These are phyloP conservation scores for Mycogone perniciosa DNA, from an alignment of 2,329 filamentous ascomycete species.

Conservation along the genomic window DNA sequence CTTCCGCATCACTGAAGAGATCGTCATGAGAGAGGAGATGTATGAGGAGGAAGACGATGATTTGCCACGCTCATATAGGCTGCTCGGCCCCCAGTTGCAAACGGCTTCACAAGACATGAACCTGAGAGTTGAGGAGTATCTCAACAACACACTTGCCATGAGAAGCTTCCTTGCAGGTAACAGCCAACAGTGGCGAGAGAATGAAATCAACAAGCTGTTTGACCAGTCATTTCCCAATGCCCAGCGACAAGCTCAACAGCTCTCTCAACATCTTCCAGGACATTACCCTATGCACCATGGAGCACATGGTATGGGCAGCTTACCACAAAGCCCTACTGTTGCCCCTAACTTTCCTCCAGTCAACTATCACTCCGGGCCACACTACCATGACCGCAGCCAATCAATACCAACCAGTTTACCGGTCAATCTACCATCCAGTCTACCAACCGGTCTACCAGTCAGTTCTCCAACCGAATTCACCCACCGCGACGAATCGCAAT, in stretches of 20 bases:
- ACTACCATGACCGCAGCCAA: background rate
- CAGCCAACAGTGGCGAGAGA: conserved; percentile 35
- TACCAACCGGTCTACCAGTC: background rate
- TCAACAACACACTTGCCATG: conserved; percentile 38
- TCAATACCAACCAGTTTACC: background rate
- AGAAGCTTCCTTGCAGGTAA: conserved; percentile 32
- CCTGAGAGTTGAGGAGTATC: conserved; percentile 47
- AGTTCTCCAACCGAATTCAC: background rate
- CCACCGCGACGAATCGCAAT: background rate
- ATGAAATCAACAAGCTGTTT: conserved; percentile 42
- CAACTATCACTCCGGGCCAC: conserved; percentile 16
- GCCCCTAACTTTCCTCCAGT: conserved; percentile 20
- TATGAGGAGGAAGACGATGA: conserved; percentile 93
- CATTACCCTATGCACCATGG: background rate
- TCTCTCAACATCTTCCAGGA: conserved; percentile 15
- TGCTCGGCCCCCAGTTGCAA: conserved; percentile 56
- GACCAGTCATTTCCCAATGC: conserved; percentile 40
- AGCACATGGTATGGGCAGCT: background rate
- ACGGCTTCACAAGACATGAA: conserved; percentile 57
- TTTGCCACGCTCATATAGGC: conserved; percentile 58
- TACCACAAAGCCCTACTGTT: conserved; percentile 15
- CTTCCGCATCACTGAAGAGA: conserved; percentile 75
- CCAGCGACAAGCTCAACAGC: conserved; percentile 20
- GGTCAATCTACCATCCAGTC: background rate
- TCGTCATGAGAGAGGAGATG: conserved; percentile 88